Base-by-base conservation (phyloP, 352 stramenopile genomes). In the Globisporangium alternatum region DNA sequence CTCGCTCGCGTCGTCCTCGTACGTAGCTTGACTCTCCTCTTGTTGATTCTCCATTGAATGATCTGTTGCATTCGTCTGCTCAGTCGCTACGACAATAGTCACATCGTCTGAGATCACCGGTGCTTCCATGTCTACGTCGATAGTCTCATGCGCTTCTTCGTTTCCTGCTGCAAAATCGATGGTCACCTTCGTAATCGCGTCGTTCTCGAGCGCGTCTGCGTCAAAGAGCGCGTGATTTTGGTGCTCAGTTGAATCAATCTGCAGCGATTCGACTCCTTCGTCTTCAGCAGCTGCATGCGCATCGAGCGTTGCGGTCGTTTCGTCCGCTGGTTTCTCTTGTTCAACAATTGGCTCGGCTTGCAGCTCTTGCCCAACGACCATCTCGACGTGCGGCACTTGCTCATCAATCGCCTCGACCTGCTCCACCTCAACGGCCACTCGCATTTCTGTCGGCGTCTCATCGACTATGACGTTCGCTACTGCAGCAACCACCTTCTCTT, bases 1-100 rank as follows among this genome's bases (percentile, higher is more conserved):
- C 47, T 68, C 62, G 21, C 60, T 47, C 5, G 33, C 39, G 22
- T 28, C 25, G 28, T 62, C 45, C 6, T 53, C 25, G 2, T 47
- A 39, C 12, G 49, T 19, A 5, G 15, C 45, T 12, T 21, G 5
- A 31, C 22, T 54, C 12, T 57, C 25, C 35, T 13, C 37, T 41
- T n/a, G 3, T 10, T 45, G 31, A n/a, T 1, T 31, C 30, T 31
- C 52, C 31, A 6, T 41, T 8, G 15, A 37, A 13, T 43, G 9
- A 7, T 13, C 8, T 56, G 49, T 2, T 56, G 22, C 12, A 13
- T 1, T 5, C 5, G 19, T 12, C 31, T 8, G 9, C 10, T 51
- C 58, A 49, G 35, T 19, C 21, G 22, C 6, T 8, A 6, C 21
- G 12, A n/a, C 3, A n/a, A 1, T 15, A 1, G 28, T 41, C 3